A percentile compares a stretch with the other conserved stretches of the same genome.
These are phyloP conservation scores for Adansonia madagascariensis DNA, from an alignment of 441 rosid genomes.

Conservation along the genomic window DNA sequence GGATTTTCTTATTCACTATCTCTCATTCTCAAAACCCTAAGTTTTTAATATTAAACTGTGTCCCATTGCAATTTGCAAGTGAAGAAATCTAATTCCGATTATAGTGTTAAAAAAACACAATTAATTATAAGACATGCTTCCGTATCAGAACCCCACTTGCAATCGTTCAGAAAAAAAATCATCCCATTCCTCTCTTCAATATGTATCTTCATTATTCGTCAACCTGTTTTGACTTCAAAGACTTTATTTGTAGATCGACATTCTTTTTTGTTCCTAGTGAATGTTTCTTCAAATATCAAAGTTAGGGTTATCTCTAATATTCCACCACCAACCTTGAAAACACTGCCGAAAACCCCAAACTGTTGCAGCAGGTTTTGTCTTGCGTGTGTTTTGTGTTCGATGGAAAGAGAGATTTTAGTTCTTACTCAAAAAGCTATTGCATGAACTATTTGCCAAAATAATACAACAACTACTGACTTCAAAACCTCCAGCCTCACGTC, in stretches of 20 bases:
- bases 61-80: background rate
- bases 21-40: constrained; percentile 23
- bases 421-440: too few relatives aligned
- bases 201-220: background rate
- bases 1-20: constrained; percentile 32
- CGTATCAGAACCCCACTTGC: too few relatives aligned
- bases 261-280: constrained; percentile 47
- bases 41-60: background rate
- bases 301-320: background rate
- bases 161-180: too few relatives aligned
- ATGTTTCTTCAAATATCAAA: constrained; percentile 38
- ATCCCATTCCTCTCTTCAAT: background rate
- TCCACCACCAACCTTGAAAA: constrained; percentile 24
- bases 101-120: background rate
- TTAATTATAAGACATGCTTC: too few relatives aligned
- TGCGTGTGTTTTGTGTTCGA: background rate
- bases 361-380: background rate
- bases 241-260: constrained; percentile 45
- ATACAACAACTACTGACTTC: too few relatives aligned
- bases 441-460: too few relatives aligned
- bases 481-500: too few relatives aligned
- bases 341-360: constrained; percentile 23
- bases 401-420: too few relatives aligned
- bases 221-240: too few relatives aligned
- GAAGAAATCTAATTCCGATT: constrained; percentile 34